These are phyloP conservation scores for Entophlyctis luteolus DNA, from an alignment of 192 early-diverging fungal species.

Conservation along the genomic window DNA sequence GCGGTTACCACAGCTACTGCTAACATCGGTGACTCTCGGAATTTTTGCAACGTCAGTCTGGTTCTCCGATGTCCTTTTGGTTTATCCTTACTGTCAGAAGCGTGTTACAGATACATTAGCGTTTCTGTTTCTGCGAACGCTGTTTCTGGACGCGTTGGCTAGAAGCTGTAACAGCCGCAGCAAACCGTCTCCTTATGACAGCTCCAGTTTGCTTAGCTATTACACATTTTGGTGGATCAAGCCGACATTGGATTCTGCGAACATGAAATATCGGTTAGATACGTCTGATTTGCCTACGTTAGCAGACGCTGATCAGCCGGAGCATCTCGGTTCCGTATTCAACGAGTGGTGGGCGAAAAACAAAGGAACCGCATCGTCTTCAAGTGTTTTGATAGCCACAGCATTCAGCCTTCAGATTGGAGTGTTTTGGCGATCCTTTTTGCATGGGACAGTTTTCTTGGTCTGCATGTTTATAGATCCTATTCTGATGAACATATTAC, in stretches of 20 bases:
- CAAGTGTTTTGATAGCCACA: not conserved
- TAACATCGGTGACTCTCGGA: too few relatives aligned
- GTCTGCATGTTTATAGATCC: slow-evolving; percentile 20
- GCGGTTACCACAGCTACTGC: too few relatives aligned
- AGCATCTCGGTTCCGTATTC: not conserved
- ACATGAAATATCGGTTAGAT: not conserved
- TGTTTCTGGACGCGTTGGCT: too few relatives aligned
- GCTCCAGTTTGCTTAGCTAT: not conserved
- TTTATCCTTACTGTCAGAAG: too few relatives aligned
- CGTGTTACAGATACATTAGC: too few relatives aligned
- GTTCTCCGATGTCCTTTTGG: too few relatives aligned
- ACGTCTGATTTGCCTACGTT: not conserved
- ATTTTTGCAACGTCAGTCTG: too few relatives aligned
- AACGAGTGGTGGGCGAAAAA: not conserved
- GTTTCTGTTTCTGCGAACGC: too few relatives aligned
- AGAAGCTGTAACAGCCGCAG: too few relatives aligned
- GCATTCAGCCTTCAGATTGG: not conserved
- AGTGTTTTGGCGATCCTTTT: slow-evolving; percentile 6
- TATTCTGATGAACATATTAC: slow-evolving; percentile 1
- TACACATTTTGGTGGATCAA: slow-evolving; percentile 20
- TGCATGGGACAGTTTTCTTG: slow-evolving; percentile 9
- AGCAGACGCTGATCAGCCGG: not conserved
- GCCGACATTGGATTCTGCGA: slow-evolving; percentile 10
- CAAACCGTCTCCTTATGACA: not conserved
- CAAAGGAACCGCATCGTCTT: not conserved